Evolutionary conservation across 495 filamentous ascomycete species (phyloP).

Genomic region (Choiromyces venosus): DNA sequence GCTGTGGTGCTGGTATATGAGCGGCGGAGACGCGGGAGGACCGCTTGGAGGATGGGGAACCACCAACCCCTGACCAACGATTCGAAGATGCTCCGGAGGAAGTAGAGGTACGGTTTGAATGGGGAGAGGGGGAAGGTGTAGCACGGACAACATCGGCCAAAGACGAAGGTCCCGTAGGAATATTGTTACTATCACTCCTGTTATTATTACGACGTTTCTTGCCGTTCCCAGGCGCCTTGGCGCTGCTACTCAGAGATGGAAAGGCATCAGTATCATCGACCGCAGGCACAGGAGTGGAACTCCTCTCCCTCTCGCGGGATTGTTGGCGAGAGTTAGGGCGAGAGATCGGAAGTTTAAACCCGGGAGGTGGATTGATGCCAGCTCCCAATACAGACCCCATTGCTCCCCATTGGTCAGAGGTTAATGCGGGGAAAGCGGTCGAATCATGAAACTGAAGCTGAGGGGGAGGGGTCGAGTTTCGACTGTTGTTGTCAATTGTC

Average conservation of each 20-base stretch:
- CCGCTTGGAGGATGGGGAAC: conserved; percentile 38
- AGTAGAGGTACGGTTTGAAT: conserved; percentile 35
- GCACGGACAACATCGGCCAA: conserved; percentile 92
- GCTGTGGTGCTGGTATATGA: conserved; percentile 75
- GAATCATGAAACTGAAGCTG: conserved; percentile 82
- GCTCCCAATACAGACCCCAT: conserved; percentile 43
- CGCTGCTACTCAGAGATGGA: conserved; percentile 79
- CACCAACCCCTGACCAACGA: conserved; percentile 26
- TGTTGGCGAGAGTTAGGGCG: conserved; percentile 82
- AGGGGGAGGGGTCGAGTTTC: conserved; percentile 43
- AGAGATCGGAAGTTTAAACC: conserved; percentile 65
- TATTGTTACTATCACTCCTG: conserved; percentile 50
- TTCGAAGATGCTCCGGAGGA: conserved; percentile 34
- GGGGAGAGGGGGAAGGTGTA: conserved; percentile 67
- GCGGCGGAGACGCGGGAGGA: conserved; percentile 43
- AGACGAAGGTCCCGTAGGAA: conserved; percentile 65
- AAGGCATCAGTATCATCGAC: conserved; percentile 96
- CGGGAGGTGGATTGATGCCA: conserved; percentile 57
- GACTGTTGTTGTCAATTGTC: conserved; percentile 44
- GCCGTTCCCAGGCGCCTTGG: conserved; percentile 73
- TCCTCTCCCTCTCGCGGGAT: conserved; percentile 55
- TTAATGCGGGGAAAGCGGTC: conserved; percentile 78
- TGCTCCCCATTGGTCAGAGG: conserved; percentile 60
- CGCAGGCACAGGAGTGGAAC: conserved; percentile 58
- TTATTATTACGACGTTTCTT: conserved; percentile 43